A percentile compares a stretch with the other conserved stretches of the same genome.
phyloP scores from a whole-genome alignment of 1,284 basidiomycete genomes.

The Boletus sp. region DNA sequence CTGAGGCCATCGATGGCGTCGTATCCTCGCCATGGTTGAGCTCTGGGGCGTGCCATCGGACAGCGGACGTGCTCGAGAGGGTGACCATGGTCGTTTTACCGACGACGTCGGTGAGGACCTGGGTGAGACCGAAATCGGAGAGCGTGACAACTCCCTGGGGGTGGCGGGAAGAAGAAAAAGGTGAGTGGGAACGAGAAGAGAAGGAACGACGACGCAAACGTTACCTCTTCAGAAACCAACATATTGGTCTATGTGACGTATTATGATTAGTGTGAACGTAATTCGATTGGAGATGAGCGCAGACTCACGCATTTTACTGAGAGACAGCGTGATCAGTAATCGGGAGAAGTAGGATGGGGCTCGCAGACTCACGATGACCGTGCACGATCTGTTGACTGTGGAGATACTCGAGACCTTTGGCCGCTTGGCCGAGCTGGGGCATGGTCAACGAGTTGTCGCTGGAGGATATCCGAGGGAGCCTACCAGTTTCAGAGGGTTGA shows the following conservation, averaged over 20 bases:
- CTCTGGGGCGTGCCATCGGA: slow-evolving; percentile 58
- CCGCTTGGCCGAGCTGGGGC: slow-evolving; percentile 44
- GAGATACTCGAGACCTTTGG: slow-evolving; percentile 50
- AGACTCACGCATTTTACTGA: slow-evolving; percentile 56
- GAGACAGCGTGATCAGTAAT: background rate
- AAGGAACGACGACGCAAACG: background rate
- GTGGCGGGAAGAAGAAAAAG: background rate
- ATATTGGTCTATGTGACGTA: slow-evolving; percentile 47
- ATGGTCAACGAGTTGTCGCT: slow-evolving; percentile 2
- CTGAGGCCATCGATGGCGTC: slow-evolving; percentile 42
- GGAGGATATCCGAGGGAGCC: slow-evolving; percentile 10
- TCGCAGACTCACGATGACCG: slow-evolving; percentile 46
- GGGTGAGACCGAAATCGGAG: slow-evolving; percentile 61
- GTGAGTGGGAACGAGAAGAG: background rate
- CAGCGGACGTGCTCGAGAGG: slow-evolving; percentile 41
- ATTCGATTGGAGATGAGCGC: background rate
- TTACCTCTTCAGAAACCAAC: slow-evolving; percentile 40
- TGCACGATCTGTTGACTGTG: slow-evolving; percentile 48
- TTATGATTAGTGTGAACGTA: slow-evolving; percentile 6
- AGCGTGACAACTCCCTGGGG: slow-evolving; percentile 48
- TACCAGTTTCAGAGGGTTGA: slow-evolving; percentile 43
- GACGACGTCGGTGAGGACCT: slow-evolving; percentile 50
- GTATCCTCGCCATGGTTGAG: slow-evolving; percentile 40
- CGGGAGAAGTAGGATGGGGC: background rate
- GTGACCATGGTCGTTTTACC: slow-evolving; percentile 41